Conservation (phyloP, 192 early-diverging fungal species). For the Podila verticillata region DNA sequence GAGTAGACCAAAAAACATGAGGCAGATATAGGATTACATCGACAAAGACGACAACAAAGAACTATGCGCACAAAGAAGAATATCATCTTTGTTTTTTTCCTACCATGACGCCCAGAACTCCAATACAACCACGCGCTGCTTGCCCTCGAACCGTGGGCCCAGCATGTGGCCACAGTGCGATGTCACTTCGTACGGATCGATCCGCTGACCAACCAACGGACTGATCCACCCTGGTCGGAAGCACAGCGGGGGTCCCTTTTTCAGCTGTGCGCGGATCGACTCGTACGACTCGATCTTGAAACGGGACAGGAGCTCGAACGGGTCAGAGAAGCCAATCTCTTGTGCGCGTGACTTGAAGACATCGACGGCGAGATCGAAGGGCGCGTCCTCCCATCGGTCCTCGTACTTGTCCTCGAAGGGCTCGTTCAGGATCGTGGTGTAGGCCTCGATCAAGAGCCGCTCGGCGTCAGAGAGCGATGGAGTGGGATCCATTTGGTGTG, state of each 20-base stretch:
- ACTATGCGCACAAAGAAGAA: background rate
- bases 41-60: background rate
- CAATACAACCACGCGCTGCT: slow-evolving; percentile 18
- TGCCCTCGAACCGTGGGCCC: slow-evolving; percentile 18
- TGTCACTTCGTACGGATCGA: slow-evolving; percentile 2
- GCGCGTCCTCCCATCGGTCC: slow-evolving; percentile 41
- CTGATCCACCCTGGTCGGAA: slow-evolving; percentile 41
- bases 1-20: background rate
- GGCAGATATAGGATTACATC: background rate
- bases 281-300: slow-evolving; percentile 38
- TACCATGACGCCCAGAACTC: slow-evolving; percentile 51
- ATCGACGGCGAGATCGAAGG: slow-evolving; percentile 30
- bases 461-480: slow-evolving; percentile 23
- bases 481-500: slow-evolving; percentile 5
- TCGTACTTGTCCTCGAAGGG: slow-evolving; percentile 52
- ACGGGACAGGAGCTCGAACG: slow-evolving; percentile 32
- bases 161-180: slow-evolving; percentile 23
- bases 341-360: slow-evolving; percentile 29
- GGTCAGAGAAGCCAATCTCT: slow-evolving; percentile 36
- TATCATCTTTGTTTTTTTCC: background rate
- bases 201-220: slow-evolving; percentile 12
- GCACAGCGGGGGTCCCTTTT: slow-evolving; percentile 28
- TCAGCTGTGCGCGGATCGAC: slow-evolving; percentile 18
- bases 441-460: slow-evolving; percentile 23
- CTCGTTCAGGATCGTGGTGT: slow-evolving; percentile 30